Percentiles rank a stretch among this genome's conserved stretches.
These are phyloP conservation scores for Gardenia jasminoides DNA, from an alignment of 257 asterid genomes.

Conservation along the genomic window DNA sequence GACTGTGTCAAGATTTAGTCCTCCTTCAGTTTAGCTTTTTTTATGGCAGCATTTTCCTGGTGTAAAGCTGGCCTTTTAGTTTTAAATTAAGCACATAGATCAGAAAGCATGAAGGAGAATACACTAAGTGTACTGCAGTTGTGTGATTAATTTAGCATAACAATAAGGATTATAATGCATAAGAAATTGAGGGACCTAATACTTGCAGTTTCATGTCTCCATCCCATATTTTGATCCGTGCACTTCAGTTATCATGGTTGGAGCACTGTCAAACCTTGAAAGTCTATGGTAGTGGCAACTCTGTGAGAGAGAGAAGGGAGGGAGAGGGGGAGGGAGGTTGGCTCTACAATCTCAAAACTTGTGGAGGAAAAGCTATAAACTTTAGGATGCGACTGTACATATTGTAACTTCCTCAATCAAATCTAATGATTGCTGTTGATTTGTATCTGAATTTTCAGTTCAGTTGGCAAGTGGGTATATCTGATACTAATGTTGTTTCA, in stretches of 20 bases:
- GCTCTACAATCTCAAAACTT: not conserved
- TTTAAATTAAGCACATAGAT: not conserved
- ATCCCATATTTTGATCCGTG: not conserved
- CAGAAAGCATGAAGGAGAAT: not conserved
- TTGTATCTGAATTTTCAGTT: slow-evolving; percentile 7
- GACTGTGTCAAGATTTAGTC: not conserved
- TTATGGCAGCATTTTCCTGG: not conserved
- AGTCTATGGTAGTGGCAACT: not conserved
- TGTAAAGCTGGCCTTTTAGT: not conserved
- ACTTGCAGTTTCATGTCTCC: not conserved
- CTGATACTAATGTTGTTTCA: slow-evolving; percentile 24
- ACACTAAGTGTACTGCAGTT: not conserved
- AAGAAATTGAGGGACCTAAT: not conserved
- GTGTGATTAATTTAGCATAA: not conserved
- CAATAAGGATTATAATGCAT: not conserved
- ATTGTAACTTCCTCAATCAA: not conserved
- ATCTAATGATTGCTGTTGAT: not conserved
- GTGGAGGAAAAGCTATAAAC: not conserved
- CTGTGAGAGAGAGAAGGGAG: not conserved
- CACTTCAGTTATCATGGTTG: not conserved
- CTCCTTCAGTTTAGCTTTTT: not conserved
- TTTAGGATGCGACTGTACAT: not conserved
- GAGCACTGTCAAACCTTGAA: not conserved
- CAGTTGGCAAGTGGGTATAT: not conserved
- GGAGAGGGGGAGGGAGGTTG: not conserved